Base-by-base conservation (phyloP, 2,329 filamentous ascomycete species). In the Fusarium sp. region DNA sequence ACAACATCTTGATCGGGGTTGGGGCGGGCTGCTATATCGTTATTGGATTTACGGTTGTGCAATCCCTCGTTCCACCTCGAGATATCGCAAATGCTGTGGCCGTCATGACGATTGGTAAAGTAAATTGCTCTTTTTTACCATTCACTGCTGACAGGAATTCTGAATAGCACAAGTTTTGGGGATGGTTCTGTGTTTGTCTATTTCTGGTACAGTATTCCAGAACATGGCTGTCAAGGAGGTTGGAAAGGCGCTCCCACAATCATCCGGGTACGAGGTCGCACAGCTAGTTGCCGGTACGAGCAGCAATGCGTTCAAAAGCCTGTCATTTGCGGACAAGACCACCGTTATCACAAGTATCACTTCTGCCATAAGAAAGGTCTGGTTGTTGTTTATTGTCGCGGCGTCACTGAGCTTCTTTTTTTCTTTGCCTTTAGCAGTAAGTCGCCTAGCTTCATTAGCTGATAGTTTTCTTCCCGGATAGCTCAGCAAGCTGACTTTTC, bases 1-100 rank as follows among this genome's bases (percentile, higher is more conserved):
- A 77, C 62, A 74, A 67, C 3, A 73, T 84, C 12, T 64, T 87
- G 4, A 61, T 85, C 1, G 84, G 80, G 2, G 66, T 81, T 8
- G 83, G 84, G 1, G 74, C 75, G 2, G 84, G 83, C 12, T 68
- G 71, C 4, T 79, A 72, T 43, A 71, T 79, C 4, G 77, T 80
- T 47, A 75, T 78, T 1, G 71, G 73, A 3, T 83, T 81, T 65
- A 69, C 79, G 1, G 75, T 83, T 10, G 77, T 75, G 0, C 77
- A 80, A 41, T 72, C 75, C 0, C 77, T 78, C 7, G 78, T 82
- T 2, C 36, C 65, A 2, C 68, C 76, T 3, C 39, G 70, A 3
- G 72, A 80, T 8, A 70, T 79, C 7, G 65, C 75, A 3, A 65
- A 75, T 10, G 78, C 75, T 3, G 78, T 83, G 10, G 78, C 80